Base-by-base conservation (phyloP, 768 basidiomycete genomes). In the Tulasnella sp. region DNA sequence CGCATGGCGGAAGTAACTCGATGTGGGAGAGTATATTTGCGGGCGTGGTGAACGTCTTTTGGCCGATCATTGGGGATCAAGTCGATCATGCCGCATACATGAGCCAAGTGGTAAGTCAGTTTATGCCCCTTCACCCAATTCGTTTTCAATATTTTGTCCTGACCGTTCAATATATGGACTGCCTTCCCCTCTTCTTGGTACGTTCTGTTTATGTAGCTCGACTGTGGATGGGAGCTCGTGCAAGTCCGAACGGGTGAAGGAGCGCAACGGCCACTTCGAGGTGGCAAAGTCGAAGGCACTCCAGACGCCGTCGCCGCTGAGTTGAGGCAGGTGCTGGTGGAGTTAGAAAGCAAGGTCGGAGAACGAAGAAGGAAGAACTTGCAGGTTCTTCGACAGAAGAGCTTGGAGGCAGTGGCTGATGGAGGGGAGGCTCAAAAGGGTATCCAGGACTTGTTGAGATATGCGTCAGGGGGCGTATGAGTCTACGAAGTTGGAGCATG, bases 51-150 rank as follows among this genome's bases (percentile, higher is more conserved):
- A 42, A 43, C 19, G 30, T 56, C 29, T 56, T 42, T 31, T 56
- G 54, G 54, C 42, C 54, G 7, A 43, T 56, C 21, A 30, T 30
- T 0, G 54, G 29, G 3, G 54, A 56, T n/a, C 54, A 56, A 17
- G 38, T 43, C 15, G 38, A 42, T 25, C 34, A 45, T 45, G 42
- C 41, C 5, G 54, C 54, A n/a, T 56, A 56, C 25, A 22, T 56
- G n/a, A 46, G 31, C 17, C 24, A 22, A 12, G 42, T 38, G 52
- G 52, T 53, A 12, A 10, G 52, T 9, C 31, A 8, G 11, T 10
- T 19, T 41, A 22, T 11, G 3, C 10, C 17, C 31, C 30, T 21
- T 11, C 24, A 7, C 7, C 29, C 24, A 2, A 53, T 4, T 19
- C 52, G 21, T 38, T n/a, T n/a, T n/a, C n/a, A n/a, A n/a, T n/a